Evolutionary conservation across 441 rosid genomes (phyloP).

Genomic region (Kokia cookei): DNA sequence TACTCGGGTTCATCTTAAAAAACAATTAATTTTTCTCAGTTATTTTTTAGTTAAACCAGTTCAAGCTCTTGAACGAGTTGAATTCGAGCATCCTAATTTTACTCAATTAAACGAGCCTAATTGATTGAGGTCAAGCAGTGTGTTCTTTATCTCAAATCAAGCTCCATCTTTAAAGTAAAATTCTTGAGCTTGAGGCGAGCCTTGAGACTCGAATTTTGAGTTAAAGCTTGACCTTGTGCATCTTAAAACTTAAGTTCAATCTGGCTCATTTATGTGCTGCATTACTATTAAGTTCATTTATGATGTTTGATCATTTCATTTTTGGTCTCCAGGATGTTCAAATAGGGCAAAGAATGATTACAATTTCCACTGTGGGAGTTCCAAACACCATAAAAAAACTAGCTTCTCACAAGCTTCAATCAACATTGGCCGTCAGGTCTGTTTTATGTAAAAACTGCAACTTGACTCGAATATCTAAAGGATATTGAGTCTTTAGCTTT

Average conservation of each 20-base stretch:
- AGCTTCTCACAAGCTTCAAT: constrained; percentile 90
- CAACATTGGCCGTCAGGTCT: constrained; percentile 96
- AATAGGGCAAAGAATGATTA: constrained; percentile 97
- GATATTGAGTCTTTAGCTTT: background rate
- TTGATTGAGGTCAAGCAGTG: background rate
- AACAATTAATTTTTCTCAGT: background rate
- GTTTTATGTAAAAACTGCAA: background rate
- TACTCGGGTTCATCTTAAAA: background rate
- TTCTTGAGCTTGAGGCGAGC: background rate
- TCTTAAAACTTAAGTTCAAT: background rate
- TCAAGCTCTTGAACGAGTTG: background rate
- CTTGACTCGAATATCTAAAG: background rate
- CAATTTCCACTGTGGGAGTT: constrained; percentile 94
- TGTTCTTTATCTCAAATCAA: background rate
- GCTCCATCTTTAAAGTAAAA: background rate
- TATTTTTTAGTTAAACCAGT: background rate
- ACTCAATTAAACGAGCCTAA: background rate
- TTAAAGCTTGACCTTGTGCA: background rate
- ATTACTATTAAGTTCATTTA: constrained; percentile 5
- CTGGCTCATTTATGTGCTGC: background rate
- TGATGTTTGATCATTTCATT: background rate
- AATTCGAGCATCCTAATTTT: background rate
- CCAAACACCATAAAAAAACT: constrained; percentile 92
- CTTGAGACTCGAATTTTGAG: background rate
- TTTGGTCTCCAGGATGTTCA: constrained; percentile 62